Evolutionary conservation across 768 basidiomycete species (phyloP).

Genomic region (Lepiota venenata): DNA sequence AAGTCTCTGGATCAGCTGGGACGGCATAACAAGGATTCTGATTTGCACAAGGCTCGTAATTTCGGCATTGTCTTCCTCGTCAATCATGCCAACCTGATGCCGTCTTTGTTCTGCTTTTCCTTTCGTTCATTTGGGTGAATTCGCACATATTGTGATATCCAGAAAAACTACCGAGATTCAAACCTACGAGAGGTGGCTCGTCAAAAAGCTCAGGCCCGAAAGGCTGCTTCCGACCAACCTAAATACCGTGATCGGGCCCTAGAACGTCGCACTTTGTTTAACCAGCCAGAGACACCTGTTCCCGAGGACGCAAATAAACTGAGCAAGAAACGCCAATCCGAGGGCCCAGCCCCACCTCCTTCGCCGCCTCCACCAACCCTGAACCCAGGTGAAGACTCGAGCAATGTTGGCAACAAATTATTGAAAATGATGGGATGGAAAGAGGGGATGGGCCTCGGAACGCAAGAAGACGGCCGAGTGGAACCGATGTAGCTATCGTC

Average conservation of each 20-base stretch:
- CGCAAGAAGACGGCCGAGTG: constrained; percentile 77
- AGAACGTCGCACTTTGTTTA: constrained; percentile 86
- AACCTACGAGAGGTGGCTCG: constrained; percentile 71
- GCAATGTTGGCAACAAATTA: constrained; percentile 88
- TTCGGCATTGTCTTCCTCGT: constrained; percentile 33
- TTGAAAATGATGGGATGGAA: constrained; percentile 99
- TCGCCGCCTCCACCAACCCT: constrained; percentile 57
- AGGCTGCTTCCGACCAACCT: constrained; percentile 46
- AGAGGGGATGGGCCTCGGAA: constrained; percentile 84
- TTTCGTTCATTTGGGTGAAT: constrained; percentile 1
- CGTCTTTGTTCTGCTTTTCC: constrained; percentile 10
- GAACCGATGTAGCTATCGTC: constrained; percentile 71
- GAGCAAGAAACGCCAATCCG: constrained; percentile 37
- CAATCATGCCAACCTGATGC: constrained; percentile 27
- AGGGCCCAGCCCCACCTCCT: constrained; percentile 59
- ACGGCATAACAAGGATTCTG: constrained; percentile 91
- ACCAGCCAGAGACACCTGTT: constrained; percentile 84
- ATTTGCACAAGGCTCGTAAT: constrained; percentile 85
- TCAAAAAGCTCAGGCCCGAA: constrained; percentile 55
- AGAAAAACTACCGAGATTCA: constrained; percentile 86
- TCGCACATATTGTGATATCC: constrained; percentile 17
- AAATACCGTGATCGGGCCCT: constrained; percentile 96
- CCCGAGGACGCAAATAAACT: constrained; percentile 38
- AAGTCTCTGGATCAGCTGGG: constrained; percentile 81
- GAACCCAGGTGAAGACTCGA: constrained; percentile 76